phyloP scores from a whole-genome alignment of 2,329 filamentous ascomycete species.

The Seiridium cupressi region DNA sequence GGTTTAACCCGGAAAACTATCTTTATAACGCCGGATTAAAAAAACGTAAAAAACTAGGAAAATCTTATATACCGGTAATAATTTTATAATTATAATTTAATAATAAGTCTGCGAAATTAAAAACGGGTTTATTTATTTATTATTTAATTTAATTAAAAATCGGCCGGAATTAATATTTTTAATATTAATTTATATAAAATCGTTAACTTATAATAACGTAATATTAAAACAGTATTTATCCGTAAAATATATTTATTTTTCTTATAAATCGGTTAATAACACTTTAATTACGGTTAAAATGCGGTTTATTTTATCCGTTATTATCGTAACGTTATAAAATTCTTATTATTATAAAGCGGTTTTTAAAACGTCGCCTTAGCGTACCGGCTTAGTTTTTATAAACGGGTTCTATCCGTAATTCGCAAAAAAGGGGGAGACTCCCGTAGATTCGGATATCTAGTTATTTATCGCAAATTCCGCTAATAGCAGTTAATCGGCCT shows the following conservation, averaged over 20 bases:
- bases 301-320: background rate
- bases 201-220: background rate
- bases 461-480: too few species aligned
- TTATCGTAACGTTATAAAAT: too few species aligned
- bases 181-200: background rate
- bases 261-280: background rate
- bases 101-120: too few species aligned
- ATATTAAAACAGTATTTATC: background rate
- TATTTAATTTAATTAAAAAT: background rate
- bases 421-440: too few species aligned
- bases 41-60: background rate
- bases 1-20: background rate
- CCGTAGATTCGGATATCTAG: too few species aligned
- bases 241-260: background rate
- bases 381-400: too few species aligned
- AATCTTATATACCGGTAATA: background rate
- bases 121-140: background rate
- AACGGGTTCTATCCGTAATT: too few species aligned
- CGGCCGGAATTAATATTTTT: background rate
- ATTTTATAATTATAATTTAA: background rate
- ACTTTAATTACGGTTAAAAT: background rate
- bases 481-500: too few species aligned
- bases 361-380: too few species aligned
- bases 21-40: background rate
- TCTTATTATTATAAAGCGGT: too few species aligned